Evolutionary conservation across 768 basidiomycete genomes (phyloP).

Genomic region (Pleurotus salmoneostramineus): DNA sequence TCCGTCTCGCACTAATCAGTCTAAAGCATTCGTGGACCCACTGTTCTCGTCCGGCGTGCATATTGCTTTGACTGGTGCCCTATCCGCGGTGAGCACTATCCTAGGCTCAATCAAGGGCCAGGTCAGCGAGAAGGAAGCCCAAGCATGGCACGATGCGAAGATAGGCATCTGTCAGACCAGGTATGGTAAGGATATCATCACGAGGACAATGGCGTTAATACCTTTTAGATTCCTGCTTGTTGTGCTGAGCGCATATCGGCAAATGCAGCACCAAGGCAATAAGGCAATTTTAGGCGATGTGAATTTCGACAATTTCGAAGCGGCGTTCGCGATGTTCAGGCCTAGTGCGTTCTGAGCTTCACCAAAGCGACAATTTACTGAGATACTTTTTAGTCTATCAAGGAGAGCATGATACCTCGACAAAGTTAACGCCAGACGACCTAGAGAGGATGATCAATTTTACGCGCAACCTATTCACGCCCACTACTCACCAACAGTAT

Average conservation of each 20-base stretch:
- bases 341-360: constrained; percentile 23
- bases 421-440: constrained; percentile 4
- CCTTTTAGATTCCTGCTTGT: constrained; percentile 31
- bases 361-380: background rate
- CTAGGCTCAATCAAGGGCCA: constrained; percentile 21
- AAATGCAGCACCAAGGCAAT: constrained; percentile 30
- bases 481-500: background rate
- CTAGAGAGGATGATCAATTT: constrained; percentile 9
- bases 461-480: constrained; percentile 4
- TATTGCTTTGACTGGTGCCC: constrained; percentile 25
- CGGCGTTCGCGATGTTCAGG: constrained; percentile 33
- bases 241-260: constrained; percentile 37
- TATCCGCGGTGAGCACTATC: constrained; percentile 27
- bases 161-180: constrained; percentile 22
- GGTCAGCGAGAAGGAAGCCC: constrained; percentile 17
- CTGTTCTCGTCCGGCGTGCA: constrained; percentile 34
- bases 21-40: constrained; percentile 25
- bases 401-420: background rate
- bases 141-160: constrained; percentile 21
- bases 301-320: constrained; percentile 37
- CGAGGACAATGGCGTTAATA: background rate
- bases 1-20: background rate
- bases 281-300: constrained; percentile 26
- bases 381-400: background rate
- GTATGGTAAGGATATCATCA: constrained; percentile 12